phyloP scores from a whole-genome alignment of 1,284 basidiomycete species.

The Garcileccinum viscosum region DNA sequence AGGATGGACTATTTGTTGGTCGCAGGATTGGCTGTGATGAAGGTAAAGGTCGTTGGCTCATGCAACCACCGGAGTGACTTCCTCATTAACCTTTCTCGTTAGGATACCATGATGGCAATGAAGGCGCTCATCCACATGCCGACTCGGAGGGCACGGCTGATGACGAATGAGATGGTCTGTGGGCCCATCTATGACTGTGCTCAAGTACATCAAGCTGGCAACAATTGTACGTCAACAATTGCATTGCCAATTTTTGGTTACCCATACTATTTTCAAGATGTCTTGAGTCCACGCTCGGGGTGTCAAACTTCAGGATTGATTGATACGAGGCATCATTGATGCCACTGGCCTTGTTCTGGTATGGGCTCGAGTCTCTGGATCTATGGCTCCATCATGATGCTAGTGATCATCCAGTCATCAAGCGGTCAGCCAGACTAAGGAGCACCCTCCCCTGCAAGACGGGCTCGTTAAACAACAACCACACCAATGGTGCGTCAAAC shows the following conservation, averaged over 20 bases:
- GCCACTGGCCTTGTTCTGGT: slow-evolving; percentile 81
- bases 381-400: neutral
- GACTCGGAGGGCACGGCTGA: slow-evolving; percentile 19
- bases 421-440: slow-evolving; percentile 84
- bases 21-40: slow-evolving; percentile 41
- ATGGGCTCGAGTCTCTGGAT: slow-evolving; percentile 1
- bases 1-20: slow-evolving; percentile 47
- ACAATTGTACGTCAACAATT: slow-evolving; percentile 31
- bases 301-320: slow-evolving; percentile 81
- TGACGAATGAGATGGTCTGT: slow-evolving; percentile 32
- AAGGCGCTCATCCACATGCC: slow-evolving; percentile 18
- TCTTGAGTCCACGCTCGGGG: slow-evolving; percentile 56
- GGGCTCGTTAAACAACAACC: no score
- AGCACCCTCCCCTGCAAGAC: slow-evolving; percentile 80
- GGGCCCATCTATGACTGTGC: slow-evolving; percentile 16
- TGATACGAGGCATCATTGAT: slow-evolving; percentile 71
- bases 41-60: slow-evolving; percentile 29
- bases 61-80: slow-evolving; percentile 13
- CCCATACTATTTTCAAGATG: slow-evolving; percentile 31
- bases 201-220: slow-evolving; percentile 24
- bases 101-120: slow-evolving; percentile 24
- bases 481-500: no score
- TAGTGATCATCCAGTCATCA: slow-evolving; percentile 27
- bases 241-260: slow-evolving; percentile 7
- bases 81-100: slow-evolving; percentile 18